Evolutionary conservation across 2,329 filamentous ascomycete species (phyloP), one percentile per base, ranked within the genome.

Genomic region (Scedosporium apiospermum): DNA sequence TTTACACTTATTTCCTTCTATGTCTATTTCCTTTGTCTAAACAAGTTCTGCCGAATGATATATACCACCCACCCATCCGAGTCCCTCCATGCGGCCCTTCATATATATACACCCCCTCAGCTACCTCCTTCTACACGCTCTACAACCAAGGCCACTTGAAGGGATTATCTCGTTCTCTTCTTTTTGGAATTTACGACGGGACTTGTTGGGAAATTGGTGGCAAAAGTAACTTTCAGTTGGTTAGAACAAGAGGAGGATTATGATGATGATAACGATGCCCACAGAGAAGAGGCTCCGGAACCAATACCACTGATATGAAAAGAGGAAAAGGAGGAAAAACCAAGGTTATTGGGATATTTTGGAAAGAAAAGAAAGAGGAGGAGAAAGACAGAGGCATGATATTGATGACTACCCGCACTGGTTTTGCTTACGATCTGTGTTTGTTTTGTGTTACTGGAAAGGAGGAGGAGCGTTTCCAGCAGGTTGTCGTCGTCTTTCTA

Each of bases 1-100:
- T 60, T n/a, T n/a, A 23, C 26, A 26, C 21, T 12, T 46, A n/a
- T 49, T 38, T 34, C 59, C 30, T 26, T 27, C 38, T 27, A 10
- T n/a, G 44, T 34, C 14, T 23, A 51, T 65, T 64, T 65, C 57
- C 26, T 65, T 61, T 65, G 58, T 66, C n/a, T 58, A 61, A 21
- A 57, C 53, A 42, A 34, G 18, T 4, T 49, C 18, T 49, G 18
- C 44, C 16, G 44, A 49, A 49, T 21, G 44, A 49, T 18, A 49
- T 49, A 55, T 49, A 49, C 44, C 34, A n/a, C 18, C 16, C 18
- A 21, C 44, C 44, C 44, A 49, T 49, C 18, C 44, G 44, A 49
- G 44, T 49, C 44, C 18, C 9, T 49, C 12, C 44, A 49, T 21
- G 18, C 44, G 6, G 6, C 44, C 44, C n/a, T 21, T 10, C 44